These are phyloP conservation scores for Achaetomium macrosporum DNA, from an alignment of 2,329 filamentous ascomycete genomes.

Conservation along the genomic window DNA sequence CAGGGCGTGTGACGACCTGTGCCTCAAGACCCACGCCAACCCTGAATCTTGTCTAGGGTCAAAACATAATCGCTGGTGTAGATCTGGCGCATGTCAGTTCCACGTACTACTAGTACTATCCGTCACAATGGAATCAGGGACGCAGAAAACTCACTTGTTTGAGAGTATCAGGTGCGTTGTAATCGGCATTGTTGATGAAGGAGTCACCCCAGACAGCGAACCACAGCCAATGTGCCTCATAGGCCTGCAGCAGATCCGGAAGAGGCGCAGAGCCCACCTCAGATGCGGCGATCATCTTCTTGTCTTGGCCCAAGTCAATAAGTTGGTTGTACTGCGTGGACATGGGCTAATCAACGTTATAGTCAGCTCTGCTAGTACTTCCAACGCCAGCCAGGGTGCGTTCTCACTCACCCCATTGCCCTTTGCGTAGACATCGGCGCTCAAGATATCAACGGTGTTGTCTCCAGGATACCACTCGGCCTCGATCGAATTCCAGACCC, in stretches of 20 bases:
- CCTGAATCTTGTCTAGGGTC: constrained; percentile 33
- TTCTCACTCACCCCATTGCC: constrained; percentile 36
- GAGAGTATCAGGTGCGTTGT: constrained; percentile 37
- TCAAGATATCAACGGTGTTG: constrained; percentile 40
- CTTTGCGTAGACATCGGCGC: constrained; percentile 40
- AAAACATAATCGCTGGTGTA: constrained; percentile 31
- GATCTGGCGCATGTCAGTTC: constrained; percentile 21
- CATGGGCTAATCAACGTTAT: constrained; percentile 34
- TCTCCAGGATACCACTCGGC: constrained; percentile 44
- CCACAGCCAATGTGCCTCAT: constrained; percentile 43
- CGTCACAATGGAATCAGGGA: too few species aligned
- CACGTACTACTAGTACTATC: too few species aligned
- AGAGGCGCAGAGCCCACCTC: constrained; percentile 43
- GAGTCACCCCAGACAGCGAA: constrained; percentile 42
- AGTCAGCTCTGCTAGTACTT: neutral
- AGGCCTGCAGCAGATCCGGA: constrained; percentile 36
- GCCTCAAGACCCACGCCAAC: constrained; percentile 22
- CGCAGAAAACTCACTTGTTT: constrained; percentile 27
- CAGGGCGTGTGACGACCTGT: too few species aligned
- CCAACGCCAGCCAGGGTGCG: too few species aligned
- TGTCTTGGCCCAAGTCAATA: constrained; percentile 37
- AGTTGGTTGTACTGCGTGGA: constrained; percentile 40
- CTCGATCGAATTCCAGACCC: constrained; percentile 44
- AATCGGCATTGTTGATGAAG: constrained; percentile 37
- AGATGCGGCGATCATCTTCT: constrained; percentile 42